Percentiles rank a stretch among this genome's conserved stretches.
phyloP scores from a whole-genome alignment of 495 filamentous ascomycete genomes.

The Penicillium canescens region DNA sequence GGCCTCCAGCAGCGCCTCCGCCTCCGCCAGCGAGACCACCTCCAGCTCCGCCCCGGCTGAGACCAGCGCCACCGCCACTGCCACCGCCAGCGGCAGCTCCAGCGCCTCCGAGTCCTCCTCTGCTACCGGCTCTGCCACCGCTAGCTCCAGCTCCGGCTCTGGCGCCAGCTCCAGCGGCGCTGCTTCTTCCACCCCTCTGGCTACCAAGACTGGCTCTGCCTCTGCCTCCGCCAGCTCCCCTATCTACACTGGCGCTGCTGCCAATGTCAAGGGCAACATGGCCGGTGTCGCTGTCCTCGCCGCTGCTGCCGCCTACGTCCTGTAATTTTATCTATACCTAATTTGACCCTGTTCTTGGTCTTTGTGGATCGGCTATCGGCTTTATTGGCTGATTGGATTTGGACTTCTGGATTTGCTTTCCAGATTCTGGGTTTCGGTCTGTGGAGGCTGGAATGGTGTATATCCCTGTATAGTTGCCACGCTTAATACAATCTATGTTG shows the following conservation, averaged over 20 bases:
- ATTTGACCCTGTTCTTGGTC: constrained; percentile 5
- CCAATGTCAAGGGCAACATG: constrained; percentile 29
- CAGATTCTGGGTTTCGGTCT: background rate
- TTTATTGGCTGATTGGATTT: background rate
- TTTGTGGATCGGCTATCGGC: background rate
- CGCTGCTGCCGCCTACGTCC: constrained; percentile 31
- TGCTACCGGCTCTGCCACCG: constrained; percentile 2
- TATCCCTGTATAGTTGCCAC: constrained; percentile 8
- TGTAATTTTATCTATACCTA: constrained; percentile 32
- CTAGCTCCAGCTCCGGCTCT: constrained; percentile 8
- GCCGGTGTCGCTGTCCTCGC: constrained; percentile 30
- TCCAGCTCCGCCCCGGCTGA: constrained; percentile 1
- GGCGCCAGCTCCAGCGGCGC: constrained; percentile 5
- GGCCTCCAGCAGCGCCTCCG: constrained; percentile 1
- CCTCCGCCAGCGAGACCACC: background rate
- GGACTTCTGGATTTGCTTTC: background rate
- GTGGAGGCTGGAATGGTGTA: background rate
- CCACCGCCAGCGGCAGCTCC: constrained; percentile 10
- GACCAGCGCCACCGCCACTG: constrained; percentile 5
- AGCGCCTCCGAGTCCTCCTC: constrained; percentile 11
- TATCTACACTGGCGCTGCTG: constrained; percentile 25
- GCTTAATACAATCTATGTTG: constrained; percentile 7
- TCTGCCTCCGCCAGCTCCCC: constrained; percentile 17
- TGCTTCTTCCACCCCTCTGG: constrained; percentile 13
- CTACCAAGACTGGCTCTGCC: constrained; percentile 12